Base-by-base conservation (phyloP, 208 protist species). In the Leishmania martiniquensis region DNA sequence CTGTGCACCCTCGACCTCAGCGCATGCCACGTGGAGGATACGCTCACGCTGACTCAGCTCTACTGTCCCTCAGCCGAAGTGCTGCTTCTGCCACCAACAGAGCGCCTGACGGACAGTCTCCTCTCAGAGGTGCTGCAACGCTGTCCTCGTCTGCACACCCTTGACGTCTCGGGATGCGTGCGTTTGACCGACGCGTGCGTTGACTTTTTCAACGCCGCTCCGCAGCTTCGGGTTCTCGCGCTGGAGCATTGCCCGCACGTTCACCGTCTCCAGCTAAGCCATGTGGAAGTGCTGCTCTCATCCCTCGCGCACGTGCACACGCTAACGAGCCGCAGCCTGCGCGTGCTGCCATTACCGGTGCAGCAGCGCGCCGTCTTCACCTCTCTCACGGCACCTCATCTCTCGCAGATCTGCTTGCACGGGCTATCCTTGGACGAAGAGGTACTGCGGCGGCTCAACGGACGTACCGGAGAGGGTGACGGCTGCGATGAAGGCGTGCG, bases 171-270 rank as follows among this genome's bases (percentile, higher is more conserved):
- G 20, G 69, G 69, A 25, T 74, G 69, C 49, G 52, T 29, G 69
- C 69, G 69, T 4, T 49, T 74, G 49, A 74, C 69, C 10, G 69
- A 74, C 52, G 69, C 69, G 45, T 74, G 69, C 39, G 69, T 74
- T 32, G 32, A 54, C 49, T 29, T 29, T 49, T 15, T 74, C 69
- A 74, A 74, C 52, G 29, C 52, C 22, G 69, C 69, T 3, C 69
- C 69, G 45, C 29, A 54, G 52, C 32, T 74, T 12, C 69, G 69
- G 29, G 69, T 74, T 34, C 69, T 74, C 13, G 69, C 69, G 29
- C 45, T 74, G 44, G 69, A 74, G 69, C 69, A 74, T 49, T 74
- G 69, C 37, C 69, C 69, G 49, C 69, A 74, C 69, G 45, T 74
- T 55, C 69, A 74, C 47, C 69, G 49, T 22, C 69, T 74, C 49